Evolutionary conservation across 495 filamentous ascomycete genomes (phyloP).

Genomic region (Xylaria grammica): DNA sequence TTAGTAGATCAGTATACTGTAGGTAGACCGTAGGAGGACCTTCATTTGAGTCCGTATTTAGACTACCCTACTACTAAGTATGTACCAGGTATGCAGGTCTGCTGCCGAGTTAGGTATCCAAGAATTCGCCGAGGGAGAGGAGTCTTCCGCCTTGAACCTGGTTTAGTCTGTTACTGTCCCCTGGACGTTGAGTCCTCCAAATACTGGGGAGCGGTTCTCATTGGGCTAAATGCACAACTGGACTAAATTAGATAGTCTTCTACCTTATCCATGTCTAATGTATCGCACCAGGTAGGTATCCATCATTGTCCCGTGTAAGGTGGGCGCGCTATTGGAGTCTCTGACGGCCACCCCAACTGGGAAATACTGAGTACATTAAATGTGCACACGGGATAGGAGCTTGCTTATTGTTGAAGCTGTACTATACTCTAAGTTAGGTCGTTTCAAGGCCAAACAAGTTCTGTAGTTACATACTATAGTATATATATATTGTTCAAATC

Average conservation of each 20-base stretch:
- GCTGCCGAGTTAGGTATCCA: constrained; percentile 1
- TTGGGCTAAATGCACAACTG: background rate
- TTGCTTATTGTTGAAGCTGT: no score
- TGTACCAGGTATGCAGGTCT: background rate
- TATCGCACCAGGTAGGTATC: no score
- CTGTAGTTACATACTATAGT: background rate
- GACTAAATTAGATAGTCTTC: background rate
- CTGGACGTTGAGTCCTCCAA: background rate
- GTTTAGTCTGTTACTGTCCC: constrained; percentile 8
- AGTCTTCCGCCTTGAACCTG: constrained; percentile 14
- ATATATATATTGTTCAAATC: no score
- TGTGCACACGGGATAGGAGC: background rate
- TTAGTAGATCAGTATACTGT: no score
- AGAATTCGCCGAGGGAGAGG: constrained; percentile 8
- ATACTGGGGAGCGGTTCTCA: background rate
- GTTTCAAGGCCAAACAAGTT: background rate
- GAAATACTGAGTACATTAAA: background rate
- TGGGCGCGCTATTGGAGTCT: background rate
- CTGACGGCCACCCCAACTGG: background rate
- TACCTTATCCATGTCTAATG: background rate
- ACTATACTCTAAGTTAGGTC: no score
- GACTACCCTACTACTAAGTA: no score
- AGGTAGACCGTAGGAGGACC: background rate
- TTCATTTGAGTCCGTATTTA: background rate
- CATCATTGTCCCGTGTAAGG: background rate